A percentile compares a stretch with the other conserved stretches of the same genome.
Conservation (phyloP, 2,329 filamentous ascomycete species). For the Talaromyces sp. region DNA sequence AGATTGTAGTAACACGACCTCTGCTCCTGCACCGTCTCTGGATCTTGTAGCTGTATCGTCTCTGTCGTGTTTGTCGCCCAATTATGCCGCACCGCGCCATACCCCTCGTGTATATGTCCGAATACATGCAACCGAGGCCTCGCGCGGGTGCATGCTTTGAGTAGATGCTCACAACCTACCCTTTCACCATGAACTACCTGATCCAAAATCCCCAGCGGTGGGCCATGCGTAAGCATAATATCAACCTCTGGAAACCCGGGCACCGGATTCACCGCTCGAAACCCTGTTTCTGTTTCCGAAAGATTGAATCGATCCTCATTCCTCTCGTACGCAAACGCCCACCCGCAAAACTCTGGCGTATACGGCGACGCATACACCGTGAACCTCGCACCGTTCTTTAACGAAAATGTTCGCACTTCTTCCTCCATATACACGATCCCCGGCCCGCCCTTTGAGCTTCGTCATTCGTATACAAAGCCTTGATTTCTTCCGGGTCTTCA, state of each 20-base stretch:
- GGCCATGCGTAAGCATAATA: constrained; percentile 59
- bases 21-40: constrained; percentile 25
- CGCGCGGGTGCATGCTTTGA: constrained; percentile 46
- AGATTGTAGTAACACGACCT: constrained; percentile 31
- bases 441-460: constrained; percentile 36
- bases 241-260: constrained; percentile 46
- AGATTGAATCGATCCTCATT: constrained; percentile 50
- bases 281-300: neutral
- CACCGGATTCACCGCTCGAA: constrained; percentile 32
- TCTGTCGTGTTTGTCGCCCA: constrained; percentile 9
- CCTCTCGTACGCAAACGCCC: constrained; percentile 52
- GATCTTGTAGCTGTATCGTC: constrained; percentile 17
- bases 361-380: constrained; percentile 50
- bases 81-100: constrained; percentile 39
- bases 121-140: constrained; percentile 56
- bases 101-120: constrained; percentile 58
- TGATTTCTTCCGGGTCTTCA: constrained; percentile 25
- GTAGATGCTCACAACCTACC: constrained; percentile 53
- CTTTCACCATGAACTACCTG: constrained; percentile 22
- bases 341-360: constrained; percentile 52
- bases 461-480: constrained; percentile 44
- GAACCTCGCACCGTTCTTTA: constrained; percentile 45
- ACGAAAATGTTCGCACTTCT: constrained; percentile 42
- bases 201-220: constrained; percentile 50
- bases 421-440: constrained; percentile 55